Conservation (phyloP, 192 early-diverging fungal genomes). For the Podochytrium sp. region DNA sequence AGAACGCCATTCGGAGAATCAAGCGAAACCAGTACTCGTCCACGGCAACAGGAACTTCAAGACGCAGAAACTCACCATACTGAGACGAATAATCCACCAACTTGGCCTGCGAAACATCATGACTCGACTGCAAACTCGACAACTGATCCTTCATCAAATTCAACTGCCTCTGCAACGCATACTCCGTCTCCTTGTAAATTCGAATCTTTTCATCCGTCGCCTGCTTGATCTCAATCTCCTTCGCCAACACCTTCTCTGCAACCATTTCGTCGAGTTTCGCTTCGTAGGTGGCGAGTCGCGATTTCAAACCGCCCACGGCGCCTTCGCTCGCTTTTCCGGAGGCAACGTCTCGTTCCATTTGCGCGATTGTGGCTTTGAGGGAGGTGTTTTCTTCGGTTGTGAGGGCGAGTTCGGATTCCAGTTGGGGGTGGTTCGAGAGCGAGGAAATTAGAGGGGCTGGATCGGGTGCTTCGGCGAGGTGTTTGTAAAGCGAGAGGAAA, state of each 20-base stretch:
- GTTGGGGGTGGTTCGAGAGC: constrained; percentile 42
- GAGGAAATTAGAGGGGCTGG: constrained; percentile 73
- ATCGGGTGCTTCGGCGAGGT: constrained; percentile 81
- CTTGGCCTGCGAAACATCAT: constrained; percentile 74
- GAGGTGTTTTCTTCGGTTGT: constrained; percentile 58
- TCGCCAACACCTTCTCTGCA: constrained; percentile 64
- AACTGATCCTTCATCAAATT: constrained; percentile 79
- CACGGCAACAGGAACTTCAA: neutral
- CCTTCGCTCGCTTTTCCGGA: constrained; percentile 50
- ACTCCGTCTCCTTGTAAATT: constrained; percentile 81
- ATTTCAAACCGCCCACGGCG: constrained; percentile 52
- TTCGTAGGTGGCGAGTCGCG: constrained; percentile 64
- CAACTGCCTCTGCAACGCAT: constrained; percentile 80
- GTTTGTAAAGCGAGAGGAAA: constrained; percentile 81
- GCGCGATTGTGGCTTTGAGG: constrained; percentile 57
- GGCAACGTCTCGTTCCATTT: constrained; percentile 47
- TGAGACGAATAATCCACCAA: constrained; percentile 66
- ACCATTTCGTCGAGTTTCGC: constrained; percentile 70
- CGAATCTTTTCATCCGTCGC: constrained; percentile 81
- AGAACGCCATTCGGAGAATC: neutral
- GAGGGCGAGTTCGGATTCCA: constrained; percentile 46
- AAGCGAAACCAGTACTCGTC: neutral
- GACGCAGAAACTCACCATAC: constrained; percentile 43
- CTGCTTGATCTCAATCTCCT: constrained; percentile 73
- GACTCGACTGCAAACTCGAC: constrained; percentile 64